Evolutionary conservation across 129 eudicot genomes (phyloP).

Genomic region (Pittosporum tobira): DNA sequence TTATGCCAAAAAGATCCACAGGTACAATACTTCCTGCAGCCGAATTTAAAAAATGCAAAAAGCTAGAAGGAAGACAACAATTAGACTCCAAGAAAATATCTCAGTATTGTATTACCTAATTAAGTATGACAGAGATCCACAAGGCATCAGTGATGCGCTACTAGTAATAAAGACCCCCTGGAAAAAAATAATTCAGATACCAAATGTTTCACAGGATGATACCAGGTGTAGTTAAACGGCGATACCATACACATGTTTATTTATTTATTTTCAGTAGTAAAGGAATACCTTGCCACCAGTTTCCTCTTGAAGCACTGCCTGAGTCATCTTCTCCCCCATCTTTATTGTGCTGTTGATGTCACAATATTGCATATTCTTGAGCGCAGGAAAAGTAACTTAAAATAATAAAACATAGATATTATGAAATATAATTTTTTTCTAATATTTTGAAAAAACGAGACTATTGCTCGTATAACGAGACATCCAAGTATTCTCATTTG

Average conservation of each 20-base stretch:
- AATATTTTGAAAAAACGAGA: too few species aligned
- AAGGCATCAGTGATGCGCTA: neutral
- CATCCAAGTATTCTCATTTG: neutral
- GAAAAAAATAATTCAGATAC: slow-evolving; percentile 8
- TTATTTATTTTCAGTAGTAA: neutral
- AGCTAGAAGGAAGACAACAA: too few species aligned
- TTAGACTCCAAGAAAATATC: too few species aligned
- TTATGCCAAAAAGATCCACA: too few species aligned
- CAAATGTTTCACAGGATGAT: neutral
- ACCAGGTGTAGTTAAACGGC: neutral
- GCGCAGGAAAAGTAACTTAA: neutral
- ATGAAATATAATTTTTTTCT: too few species aligned
- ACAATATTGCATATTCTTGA: neutral
- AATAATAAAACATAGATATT: too few species aligned
- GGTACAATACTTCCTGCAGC: too few species aligned
- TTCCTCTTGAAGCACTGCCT: slow-evolving; percentile 76
- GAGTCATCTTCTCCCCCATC: slow-evolving; percentile 67
- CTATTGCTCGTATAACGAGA: neutral
- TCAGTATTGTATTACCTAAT: slow-evolving; percentile 23
- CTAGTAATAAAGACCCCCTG: slow-evolving; percentile 82
- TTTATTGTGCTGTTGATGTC: slow-evolving; percentile 29
- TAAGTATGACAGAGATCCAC: slow-evolving; percentile 3
- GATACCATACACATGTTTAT: neutral
- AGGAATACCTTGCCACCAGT: slow-evolving; percentile 82
- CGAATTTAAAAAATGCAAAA: too few species aligned